Conservation (phyloP, 371 early-diverging fungal species). For the Chytridiales sp. region DNA sequence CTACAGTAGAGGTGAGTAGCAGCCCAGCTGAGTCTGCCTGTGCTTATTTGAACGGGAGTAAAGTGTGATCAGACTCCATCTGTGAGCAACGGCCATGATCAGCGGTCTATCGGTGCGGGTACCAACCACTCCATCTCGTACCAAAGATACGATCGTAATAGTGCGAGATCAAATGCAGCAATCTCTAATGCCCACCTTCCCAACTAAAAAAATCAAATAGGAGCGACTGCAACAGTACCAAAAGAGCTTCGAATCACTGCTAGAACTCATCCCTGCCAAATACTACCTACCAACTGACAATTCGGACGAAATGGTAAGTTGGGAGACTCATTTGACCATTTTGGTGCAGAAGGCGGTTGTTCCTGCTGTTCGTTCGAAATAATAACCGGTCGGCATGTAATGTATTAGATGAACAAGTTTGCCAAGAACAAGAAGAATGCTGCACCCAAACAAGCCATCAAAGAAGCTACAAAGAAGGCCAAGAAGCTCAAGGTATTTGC, state of each 20-base stretch:
- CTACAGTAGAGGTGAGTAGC: too few relatives aligned
- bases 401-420: slow-evolving; percentile 53
- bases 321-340: neutral
- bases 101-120: too few relatives aligned
- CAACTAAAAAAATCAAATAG: too few relatives aligned
- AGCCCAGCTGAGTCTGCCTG: too few relatives aligned
- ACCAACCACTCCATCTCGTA: too few relatives aligned
- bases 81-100: too few relatives aligned
- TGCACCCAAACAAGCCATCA: slow-evolving; percentile 75
- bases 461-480: slow-evolving; percentile 75
- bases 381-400: neutral
- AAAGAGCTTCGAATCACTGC: slow-evolving; percentile 60
- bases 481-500: slow-evolving; percentile 66
- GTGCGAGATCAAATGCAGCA: too few relatives aligned
- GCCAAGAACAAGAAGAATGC: slow-evolving; percentile 71
- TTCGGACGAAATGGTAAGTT: slow-evolving; percentile 11
- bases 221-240: slow-evolving; percentile 60
- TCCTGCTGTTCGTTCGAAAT: slow-evolving; percentile 7
- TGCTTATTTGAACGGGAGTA: too few relatives aligned
- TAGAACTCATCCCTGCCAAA: slow-evolving; percentile 72
- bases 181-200: too few relatives aligned
- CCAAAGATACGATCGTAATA: too few relatives aligned
- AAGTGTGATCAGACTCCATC: too few relatives aligned
- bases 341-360: neutral
- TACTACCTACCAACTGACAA: slow-evolving; percentile 64